Percentiles rank a stretch among this genome's conserved stretches.
Evolutionary conservation across 345 rosid species (phyloP).

Genomic region (Hirschfeldia incana): DNA sequence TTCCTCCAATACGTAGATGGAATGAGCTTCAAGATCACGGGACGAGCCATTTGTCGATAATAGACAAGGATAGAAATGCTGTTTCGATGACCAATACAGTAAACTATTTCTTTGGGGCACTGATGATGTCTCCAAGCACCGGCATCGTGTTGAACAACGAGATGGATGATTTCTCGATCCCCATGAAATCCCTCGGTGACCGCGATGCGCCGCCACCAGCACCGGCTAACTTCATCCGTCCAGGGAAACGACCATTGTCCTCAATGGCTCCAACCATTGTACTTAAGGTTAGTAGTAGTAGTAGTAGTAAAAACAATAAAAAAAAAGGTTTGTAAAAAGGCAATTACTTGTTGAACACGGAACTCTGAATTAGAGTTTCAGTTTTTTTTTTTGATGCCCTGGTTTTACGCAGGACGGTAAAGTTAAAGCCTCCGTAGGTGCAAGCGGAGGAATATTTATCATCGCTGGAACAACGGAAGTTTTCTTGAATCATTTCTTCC

Average conservation of each 20-base stretch:
- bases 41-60: conserved; percentile 62
- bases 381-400: not conserved
- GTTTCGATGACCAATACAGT: conserved; percentile 65
- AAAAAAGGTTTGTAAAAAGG: not conserved
- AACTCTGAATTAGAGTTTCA: not conserved
- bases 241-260: conserved; percentile 64
- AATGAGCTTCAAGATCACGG: conserved; percentile 60
- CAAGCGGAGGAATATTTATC: conserved; percentile 64
- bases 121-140: conserved; percentile 51
- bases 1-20: conserved; percentile 35
- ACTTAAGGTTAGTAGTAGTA: conserved; percentile 42
- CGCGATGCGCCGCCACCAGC: conserved; percentile 46
- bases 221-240: conserved; percentile 55
- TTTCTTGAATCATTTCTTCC: conserved; percentile 53
- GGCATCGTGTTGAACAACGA: conserved; percentile 67
- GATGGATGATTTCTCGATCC: conserved; percentile 71
- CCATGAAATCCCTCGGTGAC: not conserved
- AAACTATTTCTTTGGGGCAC: conserved; percentile 58
- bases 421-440: conserved; percentile 57
- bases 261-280: conserved; percentile 69
- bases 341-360: conserved; percentile 1
- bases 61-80: conserved; percentile 53
- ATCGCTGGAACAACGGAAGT: conserved; percentile 60
- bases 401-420: conserved; percentile 43
- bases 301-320: too few species aligned